Base-by-base conservation (phyloP, 352 stramenopile species). In the Saprolegnia parasitica region DNA sequence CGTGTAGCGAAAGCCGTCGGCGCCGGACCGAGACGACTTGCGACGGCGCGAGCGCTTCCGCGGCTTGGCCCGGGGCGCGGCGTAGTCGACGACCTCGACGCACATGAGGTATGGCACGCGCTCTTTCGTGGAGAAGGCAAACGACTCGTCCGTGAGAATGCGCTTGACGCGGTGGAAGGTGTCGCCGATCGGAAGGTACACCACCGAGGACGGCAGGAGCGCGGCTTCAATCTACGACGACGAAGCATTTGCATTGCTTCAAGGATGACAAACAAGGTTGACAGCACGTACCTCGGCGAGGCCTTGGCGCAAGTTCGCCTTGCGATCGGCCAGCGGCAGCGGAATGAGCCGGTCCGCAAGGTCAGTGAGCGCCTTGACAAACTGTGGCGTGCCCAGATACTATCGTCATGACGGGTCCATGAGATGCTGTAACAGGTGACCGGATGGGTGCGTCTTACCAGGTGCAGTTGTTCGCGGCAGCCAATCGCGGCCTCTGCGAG, bases 61-160 rank as follows among this genome's bases (percentile, higher is more conserved):
- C 46, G 21, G 40, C n/a, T 47, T 66, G 40, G 18, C 37, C 0
- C 71, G 68, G 0, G 72, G 15, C 10, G 74, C 71, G 16, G 81
- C 81, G 62, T 91, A 92, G 62, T 94, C 86, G 45, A 94, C 72
- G 8, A 94, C 86, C 52, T 94, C 86, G 1, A 94, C 78, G 56
- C 84, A 90, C 18, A 94, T 65, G 29, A 94, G 88, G 56, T 90
- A 94, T 13, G 86, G 86, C 42, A 92, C 86, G n/a, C 86, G 79
- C 55, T 92, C 83, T 40, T 92, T 92, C 0, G 86, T 94, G 0
- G 84, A 92, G 47, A 94, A 94, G 9, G 83, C 84, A 62, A 92
- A 92, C 64, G 83, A 89, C 67, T 94, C 86, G 21, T 92, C 81
- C 0, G 87, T 76, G 24, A 79, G 74, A 71, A 94, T 81, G 5